phyloP scores from a whole-genome alignment of 345 rosid genomes.

The Rubroshorea leprosula region DNA sequence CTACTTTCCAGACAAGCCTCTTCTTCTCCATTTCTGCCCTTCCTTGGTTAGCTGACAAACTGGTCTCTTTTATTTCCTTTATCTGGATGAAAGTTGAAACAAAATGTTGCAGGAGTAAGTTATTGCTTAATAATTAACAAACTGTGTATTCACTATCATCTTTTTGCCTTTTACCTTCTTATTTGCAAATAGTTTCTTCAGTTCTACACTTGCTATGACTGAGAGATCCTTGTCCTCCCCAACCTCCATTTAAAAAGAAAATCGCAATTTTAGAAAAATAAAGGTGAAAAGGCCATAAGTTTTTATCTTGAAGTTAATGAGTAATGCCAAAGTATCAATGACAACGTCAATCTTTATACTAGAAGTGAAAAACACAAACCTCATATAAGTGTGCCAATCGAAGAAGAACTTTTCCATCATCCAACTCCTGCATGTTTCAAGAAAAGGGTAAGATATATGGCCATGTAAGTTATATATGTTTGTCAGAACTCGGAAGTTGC shows the following conservation, averaged over 20 bases:
- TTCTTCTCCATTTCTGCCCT: slow-evolving; percentile 54
- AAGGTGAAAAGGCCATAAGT: neutral
- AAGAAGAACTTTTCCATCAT: slow-evolving; percentile 36
- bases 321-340: neutral
- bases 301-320: neutral
- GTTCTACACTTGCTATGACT: slow-evolving; percentile 53
- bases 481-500: neutral
- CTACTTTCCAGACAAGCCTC: slow-evolving; percentile 49
- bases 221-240: slow-evolving; percentile 85
- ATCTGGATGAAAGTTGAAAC: slow-evolving; percentile 27
- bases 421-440: slow-evolving; percentile 35
- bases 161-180: slow-evolving; percentile 38
- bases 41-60: slow-evolving; percentile 55
- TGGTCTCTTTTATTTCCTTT: slow-evolving; percentile 31
- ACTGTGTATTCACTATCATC: neutral
- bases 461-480: neutral
- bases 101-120: neutral
- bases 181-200: slow-evolving; percentile 53
- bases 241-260: slow-evolving; percentile 28
- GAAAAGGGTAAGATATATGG: neutral
- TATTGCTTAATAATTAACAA: neutral
- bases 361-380: slow-evolving; percentile 19
- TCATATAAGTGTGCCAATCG: slow-evolving; percentile 49
- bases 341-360: neutral
- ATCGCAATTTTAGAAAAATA: neutral